These are phyloP conservation scores for Kuraishia ogatae DNA, from an alignment of 805 yeast genomes.

Conservation along the genomic window DNA sequence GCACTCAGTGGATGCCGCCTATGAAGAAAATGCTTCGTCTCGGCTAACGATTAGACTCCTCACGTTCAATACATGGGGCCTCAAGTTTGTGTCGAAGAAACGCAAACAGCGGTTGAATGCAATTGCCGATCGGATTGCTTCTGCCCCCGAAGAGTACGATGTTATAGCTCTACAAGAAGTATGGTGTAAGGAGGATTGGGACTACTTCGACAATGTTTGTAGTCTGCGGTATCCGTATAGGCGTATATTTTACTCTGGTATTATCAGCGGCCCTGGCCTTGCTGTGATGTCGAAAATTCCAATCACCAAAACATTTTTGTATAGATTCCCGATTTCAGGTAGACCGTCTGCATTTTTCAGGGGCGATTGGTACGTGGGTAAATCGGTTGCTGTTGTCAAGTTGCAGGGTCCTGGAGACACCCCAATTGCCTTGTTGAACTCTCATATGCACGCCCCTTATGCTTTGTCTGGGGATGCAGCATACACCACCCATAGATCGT, in stretches of 20 bases:
- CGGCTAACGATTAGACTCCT: conserved; percentile 36
- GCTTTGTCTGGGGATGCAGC: conserved; percentile 77
- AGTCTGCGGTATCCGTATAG: conserved; percentile 45
- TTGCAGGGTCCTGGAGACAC: conserved; percentile 35
- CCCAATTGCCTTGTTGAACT: conserved; percentile 73
- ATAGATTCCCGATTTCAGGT: conserved; percentile 88
- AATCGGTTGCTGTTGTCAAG: conserved; percentile 69
- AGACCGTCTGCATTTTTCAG: conserved; percentile 87
- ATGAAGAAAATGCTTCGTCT: too few species aligned
- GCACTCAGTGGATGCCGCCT: too few species aligned
- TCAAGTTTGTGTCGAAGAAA: conserved; percentile 71
- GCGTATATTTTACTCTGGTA: conserved; percentile 73
- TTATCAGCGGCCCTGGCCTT: conserved; percentile 87
- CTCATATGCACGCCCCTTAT: conserved; percentile 98
- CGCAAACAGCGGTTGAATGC: conserved; percentile 60
- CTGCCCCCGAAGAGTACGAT: conserved; percentile 41
- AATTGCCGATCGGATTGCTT: conserved; percentile 58
- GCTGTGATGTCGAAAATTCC: conserved; percentile 81
- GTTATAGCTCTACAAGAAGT: conserved; percentile 90
- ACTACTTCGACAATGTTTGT: conserved; percentile 42
- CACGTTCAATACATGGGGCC: conserved; percentile 84
- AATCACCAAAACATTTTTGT: conserved; percentile 67
- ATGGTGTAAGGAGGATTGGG: conserved; percentile 86
- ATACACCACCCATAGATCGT: conserved; percentile 81
- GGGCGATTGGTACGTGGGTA: conserved; percentile 98